Percentiles rank a stretch among this genome's conserved stretches.
These are phyloP conservation scores for Spencermartinsiella ligniputridi DNA, from an alignment of 1,139 yeast species.

Conservation along the genomic window DNA sequence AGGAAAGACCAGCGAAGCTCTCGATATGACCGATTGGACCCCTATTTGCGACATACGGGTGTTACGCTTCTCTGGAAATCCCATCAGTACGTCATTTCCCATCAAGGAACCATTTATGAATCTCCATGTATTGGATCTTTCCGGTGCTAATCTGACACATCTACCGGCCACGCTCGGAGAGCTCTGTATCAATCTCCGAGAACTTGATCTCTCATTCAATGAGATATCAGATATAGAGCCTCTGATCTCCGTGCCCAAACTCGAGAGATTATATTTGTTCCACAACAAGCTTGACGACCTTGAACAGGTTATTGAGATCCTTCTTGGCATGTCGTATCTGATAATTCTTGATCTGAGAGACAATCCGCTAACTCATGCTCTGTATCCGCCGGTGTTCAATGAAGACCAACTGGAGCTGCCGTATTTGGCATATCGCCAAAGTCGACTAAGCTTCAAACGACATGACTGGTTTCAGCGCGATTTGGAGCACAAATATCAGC, in stretches of 20 bases:
- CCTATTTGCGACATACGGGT: slow-evolving; percentile 23
- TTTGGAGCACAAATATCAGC: slow-evolving; percentile 13
- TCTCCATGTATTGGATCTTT: slow-evolving; percentile 32
- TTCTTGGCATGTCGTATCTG: slow-evolving; percentile 23
- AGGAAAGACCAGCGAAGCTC: not conserved
- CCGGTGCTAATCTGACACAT: slow-evolving; percentile 24
- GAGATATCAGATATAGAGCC: slow-evolving; percentile 25
- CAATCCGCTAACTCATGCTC: slow-evolving; percentile 30
- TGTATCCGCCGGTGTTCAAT: slow-evolving; percentile 20
- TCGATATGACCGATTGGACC: slow-evolving; percentile 12
- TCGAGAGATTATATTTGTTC: slow-evolving; percentile 28
- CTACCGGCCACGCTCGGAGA: slow-evolving; percentile 28
- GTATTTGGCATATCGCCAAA: not conserved
- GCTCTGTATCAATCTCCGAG: slow-evolving; percentile 30
- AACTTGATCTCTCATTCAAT: slow-evolving; percentile 33
- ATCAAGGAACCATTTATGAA: slow-evolving; percentile 30
- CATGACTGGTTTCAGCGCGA: slow-evolving; percentile 21
- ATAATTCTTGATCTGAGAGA: slow-evolving; percentile 31
- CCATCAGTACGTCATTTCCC: slow-evolving; percentile 14
- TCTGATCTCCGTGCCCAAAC: slow-evolving; percentile 27
- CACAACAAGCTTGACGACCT: slow-evolving; percentile 27
- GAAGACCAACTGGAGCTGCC: not conserved
- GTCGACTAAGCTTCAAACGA: slow-evolving; percentile 3
- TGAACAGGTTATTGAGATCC: slow-evolving; percentile 21
- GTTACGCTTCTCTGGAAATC: slow-evolving; percentile 27